Base-by-base conservation (phyloP, 306 rosid species). In the Spatholobus suberectus region DNA sequence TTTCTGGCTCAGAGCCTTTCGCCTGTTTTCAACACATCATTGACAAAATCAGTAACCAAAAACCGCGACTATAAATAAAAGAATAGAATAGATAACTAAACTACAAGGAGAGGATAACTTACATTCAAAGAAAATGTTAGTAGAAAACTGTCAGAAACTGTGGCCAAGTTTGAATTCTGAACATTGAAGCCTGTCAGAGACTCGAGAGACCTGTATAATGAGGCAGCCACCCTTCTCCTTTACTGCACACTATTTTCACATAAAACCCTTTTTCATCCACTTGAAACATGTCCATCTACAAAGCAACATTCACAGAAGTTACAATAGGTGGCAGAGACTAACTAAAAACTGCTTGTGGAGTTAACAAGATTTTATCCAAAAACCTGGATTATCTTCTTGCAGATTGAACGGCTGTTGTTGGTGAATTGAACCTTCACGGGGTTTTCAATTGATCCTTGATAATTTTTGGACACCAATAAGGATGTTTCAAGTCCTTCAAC, bases 241-340 rank as follows among this genome's bases (percentile, higher is more conserved):
- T 89, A n/a, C 85, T 83, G 87, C 93, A 78, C 21, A 83, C 89
- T 34, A 91, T 66, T 84, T 89, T 92, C 74, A 90, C 90, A 81
- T 90, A 86, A 85, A 92, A 91, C 58, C 83, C 94, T 76, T 75
- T 94, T 84, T 88, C 97, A 85, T 90, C 92, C 72, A 92, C 96
- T 89, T 94, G 96, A 73, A 87, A 87, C 87, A 87, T 84, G 32
- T 91, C 92, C 87, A 94, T 90, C 98, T 92, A 52, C 77, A 85
- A 37, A 70, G 4, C 13, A 89, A 79, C 12, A 26, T 13, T n/a
- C 17, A 58, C 15, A 81, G 4, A 41, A 54, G 54, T 68, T 38
- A 66, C 34, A 46, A 24, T 38, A 49, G 41, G 15, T 55, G 59
- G 41, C 52, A 76, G 9, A 44, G 9, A 61, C 44, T 9, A 78